Percentiles rank a stretch among this genome's conserved stretches.
phyloP scores from a whole-genome alignment of 495 filamentous ascomycete genomes.

The Jackrogersella multiformis region DNA sequence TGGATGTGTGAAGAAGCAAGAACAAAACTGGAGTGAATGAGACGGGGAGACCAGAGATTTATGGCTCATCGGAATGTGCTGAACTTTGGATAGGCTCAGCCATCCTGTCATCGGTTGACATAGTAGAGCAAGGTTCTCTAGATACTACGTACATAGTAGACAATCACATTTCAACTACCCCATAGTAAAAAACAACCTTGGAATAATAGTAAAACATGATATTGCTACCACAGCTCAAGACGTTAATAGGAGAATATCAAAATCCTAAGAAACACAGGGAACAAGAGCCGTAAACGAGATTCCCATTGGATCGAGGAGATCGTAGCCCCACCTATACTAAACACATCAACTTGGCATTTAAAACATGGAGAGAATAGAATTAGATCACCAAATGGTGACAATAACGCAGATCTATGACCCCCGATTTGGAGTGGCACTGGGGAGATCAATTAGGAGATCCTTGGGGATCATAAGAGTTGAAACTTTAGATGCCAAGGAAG shows the following conservation, averaged over 20 bases:
- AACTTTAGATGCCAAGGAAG: conserved; percentile 41
- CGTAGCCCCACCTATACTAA: conserved; percentile 35
- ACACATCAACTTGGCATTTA: conserved; percentile 31
- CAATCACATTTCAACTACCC: conserved; percentile 18
- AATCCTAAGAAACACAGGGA: conserved; percentile 28
- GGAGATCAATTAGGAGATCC: conserved; percentile 40
- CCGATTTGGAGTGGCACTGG: conserved; percentile 20
- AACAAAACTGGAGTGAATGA: conserved; percentile 16
- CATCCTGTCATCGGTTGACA: conserved; percentile 36
- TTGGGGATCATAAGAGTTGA: conserved; percentile 34
- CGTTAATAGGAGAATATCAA: conserved; percentile 10
- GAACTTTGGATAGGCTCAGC: conserved; percentile 23
- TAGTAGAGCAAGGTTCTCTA: conserved; percentile 17
- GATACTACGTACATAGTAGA: too few relatives aligned
- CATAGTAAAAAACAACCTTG: conserved; percentile 5
- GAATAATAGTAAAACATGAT: conserved; percentile 22
- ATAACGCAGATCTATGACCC: conserved; percentile 28
- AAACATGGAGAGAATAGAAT: conserved; percentile 32
- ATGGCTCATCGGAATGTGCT: conserved; percentile 41
- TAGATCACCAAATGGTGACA: conserved; percentile 32
- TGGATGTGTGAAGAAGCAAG: conserved; percentile 41
- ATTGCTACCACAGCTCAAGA: conserved; percentile 12
- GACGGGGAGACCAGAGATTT: conserved; percentile 36
- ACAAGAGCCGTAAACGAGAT: conserved; percentile 13
- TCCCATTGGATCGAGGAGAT: conserved; percentile 25